Conservation (phyloP, 345 rosid species). For the Boechera retrofracta region DNA sequence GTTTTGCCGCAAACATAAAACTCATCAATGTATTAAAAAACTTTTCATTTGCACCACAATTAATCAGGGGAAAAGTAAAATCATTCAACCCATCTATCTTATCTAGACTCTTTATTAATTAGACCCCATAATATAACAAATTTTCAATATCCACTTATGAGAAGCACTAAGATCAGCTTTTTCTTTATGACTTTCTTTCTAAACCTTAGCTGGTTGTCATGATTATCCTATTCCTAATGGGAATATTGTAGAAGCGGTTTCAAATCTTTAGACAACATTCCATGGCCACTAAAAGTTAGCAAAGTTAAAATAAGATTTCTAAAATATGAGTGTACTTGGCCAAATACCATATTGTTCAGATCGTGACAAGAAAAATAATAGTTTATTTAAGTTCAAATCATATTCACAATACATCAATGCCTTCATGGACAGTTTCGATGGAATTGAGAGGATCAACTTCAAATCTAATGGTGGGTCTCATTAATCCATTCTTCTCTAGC, state of each 20-base stretch:
- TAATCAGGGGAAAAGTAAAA: constrained; percentile 20
- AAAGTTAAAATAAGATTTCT: constrained; percentile 24
- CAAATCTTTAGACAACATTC: constrained; percentile 47
- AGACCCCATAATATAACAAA: constrained; percentile 27
- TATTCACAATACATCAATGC: constrained; percentile 34
- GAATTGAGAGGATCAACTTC: constrained; percentile 30
- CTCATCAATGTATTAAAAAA: background rate
- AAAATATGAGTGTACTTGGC: constrained; percentile 43
- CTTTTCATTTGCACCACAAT: constrained; percentile 30
- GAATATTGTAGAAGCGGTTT: constrained; percentile 36
- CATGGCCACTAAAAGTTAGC: constrained; percentile 27
- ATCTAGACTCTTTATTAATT: constrained; percentile 31
- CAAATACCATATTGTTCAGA: constrained; percentile 35
- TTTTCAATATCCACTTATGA: constrained; percentile 40
- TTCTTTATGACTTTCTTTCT: constrained; percentile 42
- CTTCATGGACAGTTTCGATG: constrained; percentile 13
- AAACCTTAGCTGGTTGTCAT: constrained; percentile 38
- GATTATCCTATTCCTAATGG: constrained; percentile 40
- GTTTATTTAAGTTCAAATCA: constrained; percentile 3
- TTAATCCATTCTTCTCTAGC: constrained; percentile 30
- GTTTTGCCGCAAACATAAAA: background rate
- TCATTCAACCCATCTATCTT: constrained; percentile 22
- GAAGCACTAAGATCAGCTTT: constrained; percentile 44
- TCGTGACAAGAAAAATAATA: constrained; percentile 16
- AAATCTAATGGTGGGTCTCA: constrained; percentile 34